Base-by-base conservation (phyloP, 768 basidiomycete species). In the Collybia sordida region DNA sequence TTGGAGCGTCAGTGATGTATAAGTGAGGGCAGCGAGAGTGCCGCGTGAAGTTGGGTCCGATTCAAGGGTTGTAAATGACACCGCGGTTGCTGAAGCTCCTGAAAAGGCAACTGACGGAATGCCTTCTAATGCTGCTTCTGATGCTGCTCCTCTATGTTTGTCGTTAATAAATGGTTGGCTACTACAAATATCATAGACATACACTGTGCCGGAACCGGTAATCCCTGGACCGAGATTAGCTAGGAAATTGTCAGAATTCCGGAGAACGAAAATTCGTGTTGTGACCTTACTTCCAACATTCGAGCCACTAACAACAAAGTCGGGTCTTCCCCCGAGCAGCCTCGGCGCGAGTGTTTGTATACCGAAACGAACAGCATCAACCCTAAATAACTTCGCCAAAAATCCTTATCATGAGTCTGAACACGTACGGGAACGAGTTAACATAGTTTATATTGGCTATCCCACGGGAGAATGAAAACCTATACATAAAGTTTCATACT, bases 81-180 rank as follows among this genome's bases (percentile, higher is more conserved):
- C 73, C 46, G 72, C 67, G 0, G 71, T 64, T 8, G 69, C 75
- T 1, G 69, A 64, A 9, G 57, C 56, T 21, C 69, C 73, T 8
- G 77, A 79, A 64, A 79, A 79, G 0, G 79, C 79, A 31, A 73
- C 67, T 1, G 79, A 72, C 1, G 80, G 78, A 14, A 81, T 68
- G 25, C 80, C 80, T 55, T 75, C 69, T 36, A 68, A 56, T 1
- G 78, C 73, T 4, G 79, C 75, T 61, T 77, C 76, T 12, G 68
- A 68, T 0, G 80, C 78, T 1, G 79, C 79, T 5, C 77, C 78
- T 19, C 78, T 81, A 49, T 9, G 41, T 37, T 9, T 2, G 15
- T 45, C 18, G 37, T 17, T 28, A 11, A 14, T 3, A 27, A n/a
- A n/a, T 6, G 42, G 17, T 9, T 27, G 27, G n/a, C 17, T 22